Conservation (phyloP, 106 monocot genomes). For the Vanilla planifolia region DNA sequence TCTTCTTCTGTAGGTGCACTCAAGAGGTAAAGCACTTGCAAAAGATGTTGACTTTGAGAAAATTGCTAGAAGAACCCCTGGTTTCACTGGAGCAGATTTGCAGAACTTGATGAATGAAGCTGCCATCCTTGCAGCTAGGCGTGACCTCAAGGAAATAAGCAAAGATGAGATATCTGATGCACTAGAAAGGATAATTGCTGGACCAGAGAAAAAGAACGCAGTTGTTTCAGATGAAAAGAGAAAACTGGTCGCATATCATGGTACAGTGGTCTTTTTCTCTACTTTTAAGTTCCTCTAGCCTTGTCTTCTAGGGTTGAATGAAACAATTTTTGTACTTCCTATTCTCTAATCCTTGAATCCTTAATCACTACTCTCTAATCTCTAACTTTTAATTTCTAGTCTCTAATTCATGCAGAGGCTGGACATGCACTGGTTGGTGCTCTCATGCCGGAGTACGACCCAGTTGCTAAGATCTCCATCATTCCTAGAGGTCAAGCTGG, state of each 20-base stretch:
- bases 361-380: background rate
- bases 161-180: slow-evolving; percentile 99
- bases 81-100: slow-evolving; percentile 96
- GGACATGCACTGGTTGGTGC: slow-evolving; percentile 98
- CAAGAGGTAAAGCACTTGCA: slow-evolving; percentile 89
- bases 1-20: slow-evolving; percentile 83
- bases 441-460: slow-evolving; percentile 98
- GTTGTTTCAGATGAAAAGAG: slow-evolving; percentile 97
- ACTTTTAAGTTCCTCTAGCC: background rate
- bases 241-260: slow-evolving; percentile 95
- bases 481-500: slow-evolving; percentile 98
- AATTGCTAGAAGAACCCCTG: slow-evolving; percentile 92
- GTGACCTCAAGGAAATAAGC: slow-evolving; percentile 97
- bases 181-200: slow-evolving; percentile 94
- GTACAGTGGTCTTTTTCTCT: slow-evolving; percentile 19
- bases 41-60: slow-evolving; percentile 99
- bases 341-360: too few relatives aligned
- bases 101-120: slow-evolving; percentile 99
- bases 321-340: too few relatives aligned
- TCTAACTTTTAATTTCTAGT: background rate
- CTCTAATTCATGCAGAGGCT: slow-evolving; percentile 50
- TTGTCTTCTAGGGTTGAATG: too few relatives aligned
- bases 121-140: slow-evolving; percentile 92
- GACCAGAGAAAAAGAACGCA: slow-evolving; percentile 99
- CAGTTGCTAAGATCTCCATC: slow-evolving; percentile 98